Evolutionary conservation across 1,284 basidiomycete genomes (phyloP).

Genomic region (Cryptococcus maquisensis): DNA sequence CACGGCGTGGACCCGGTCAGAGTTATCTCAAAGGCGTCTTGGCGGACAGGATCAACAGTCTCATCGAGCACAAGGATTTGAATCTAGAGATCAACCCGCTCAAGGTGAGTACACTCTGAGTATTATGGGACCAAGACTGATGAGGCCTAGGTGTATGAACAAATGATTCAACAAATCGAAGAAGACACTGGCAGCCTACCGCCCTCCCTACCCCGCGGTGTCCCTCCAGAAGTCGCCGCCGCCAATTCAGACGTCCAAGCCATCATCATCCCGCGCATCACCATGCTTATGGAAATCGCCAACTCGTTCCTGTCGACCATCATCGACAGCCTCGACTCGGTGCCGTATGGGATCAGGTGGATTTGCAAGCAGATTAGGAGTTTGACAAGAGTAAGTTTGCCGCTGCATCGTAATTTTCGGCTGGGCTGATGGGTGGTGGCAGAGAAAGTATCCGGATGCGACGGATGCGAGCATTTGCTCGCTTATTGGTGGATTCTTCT

Average conservation of each 20-base stretch:
- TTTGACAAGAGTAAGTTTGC: conserved; percentile 74
- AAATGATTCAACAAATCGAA: conserved; percentile 97
- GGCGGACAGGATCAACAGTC: conserved; percentile 93
- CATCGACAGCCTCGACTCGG: conserved; percentile 94
- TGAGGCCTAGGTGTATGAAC: conserved; percentile 79
- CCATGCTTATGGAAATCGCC: conserved; percentile 99
- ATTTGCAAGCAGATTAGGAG: conserved; percentile 99
- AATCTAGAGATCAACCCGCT: conserved; percentile 98
- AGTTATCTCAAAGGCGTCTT: conserved; percentile 95
- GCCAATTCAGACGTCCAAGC: conserved; percentile 93
- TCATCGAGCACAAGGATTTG: conserved; percentile 97
- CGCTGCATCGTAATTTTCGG: too few species aligned
- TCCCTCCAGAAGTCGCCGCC: conserved; percentile 87
- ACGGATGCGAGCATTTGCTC: conserved; percentile 97
- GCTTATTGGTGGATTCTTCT: conserved; percentile 98
- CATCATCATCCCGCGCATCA: conserved; percentile 90
- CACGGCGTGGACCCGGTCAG: conserved; percentile 93
- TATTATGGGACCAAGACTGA: neutral
- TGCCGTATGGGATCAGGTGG: conserved; percentile 98
- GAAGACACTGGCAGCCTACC: conserved; percentile 90
- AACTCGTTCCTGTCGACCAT: conserved; percentile 97
- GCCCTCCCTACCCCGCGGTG: conserved; percentile 81
- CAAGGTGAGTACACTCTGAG: conserved; percentile 59
- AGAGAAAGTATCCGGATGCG: conserved; percentile 97
- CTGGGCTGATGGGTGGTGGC: conserved; percentile 8